Conservation (phyloP, 2,329 filamentous ascomycete species). For the Furcasterigmium sp. region DNA sequence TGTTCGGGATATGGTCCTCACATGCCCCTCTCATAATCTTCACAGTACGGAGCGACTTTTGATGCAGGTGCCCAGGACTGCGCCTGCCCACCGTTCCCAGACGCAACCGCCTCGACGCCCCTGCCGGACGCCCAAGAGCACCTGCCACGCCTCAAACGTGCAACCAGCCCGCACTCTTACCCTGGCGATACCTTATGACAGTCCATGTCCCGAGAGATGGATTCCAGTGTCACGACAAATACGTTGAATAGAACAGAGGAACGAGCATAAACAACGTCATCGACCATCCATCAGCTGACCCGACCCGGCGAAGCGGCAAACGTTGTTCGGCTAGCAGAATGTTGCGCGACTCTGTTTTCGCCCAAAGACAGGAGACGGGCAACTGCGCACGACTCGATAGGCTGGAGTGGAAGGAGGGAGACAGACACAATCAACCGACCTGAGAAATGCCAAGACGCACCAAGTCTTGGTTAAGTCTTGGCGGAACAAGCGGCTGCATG, state of each 20-base stretch:
- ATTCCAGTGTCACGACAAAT: no score
- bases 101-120: background rate
- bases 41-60: no score
- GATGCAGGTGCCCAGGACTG: background rate
- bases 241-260: no score
- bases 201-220: no score
- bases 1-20: no score
- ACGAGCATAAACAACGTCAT: no score
- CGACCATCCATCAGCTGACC: background rate
- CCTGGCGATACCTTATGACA: no score
- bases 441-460: conserved; percentile 5
- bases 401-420: background rate
- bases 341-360: background rate
- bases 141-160: no score
- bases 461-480: conserved; percentile 6
- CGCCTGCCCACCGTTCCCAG: background rate
- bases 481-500: conserved; percentile 1
- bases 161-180: no score
- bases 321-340: background rate
- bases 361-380: background rate
- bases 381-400: conserved; percentile 1
- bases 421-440: conserved; percentile 1
- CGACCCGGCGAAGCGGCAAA: background rate
- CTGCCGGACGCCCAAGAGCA: no score
- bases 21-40: no score